Base-by-base conservation (phyloP, 768 basidiomycete genomes). In the Crepidotus variabilis region DNA sequence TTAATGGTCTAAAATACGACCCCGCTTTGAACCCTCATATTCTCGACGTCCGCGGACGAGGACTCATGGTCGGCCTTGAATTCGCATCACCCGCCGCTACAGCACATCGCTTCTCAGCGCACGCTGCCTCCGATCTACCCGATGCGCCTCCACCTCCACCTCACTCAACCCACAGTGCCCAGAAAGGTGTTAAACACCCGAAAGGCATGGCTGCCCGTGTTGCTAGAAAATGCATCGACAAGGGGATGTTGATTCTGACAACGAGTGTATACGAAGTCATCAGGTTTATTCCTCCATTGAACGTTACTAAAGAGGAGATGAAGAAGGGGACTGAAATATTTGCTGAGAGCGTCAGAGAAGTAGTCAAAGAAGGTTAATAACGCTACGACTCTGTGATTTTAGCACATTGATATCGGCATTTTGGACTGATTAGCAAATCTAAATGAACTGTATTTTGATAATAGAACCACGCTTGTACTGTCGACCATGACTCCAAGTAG, bases 261-360 rank as follows among this genome's bases (percentile, higher is more conserved):
- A 97, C 95, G 22, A 92, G 89, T 51, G 79, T 91, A 22, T 95
- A 90, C 69, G 89, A 95, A 69, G 88, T 88, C 13, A 75, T 97
- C 56, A 78, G 94, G 65, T 97, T 98, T 77, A 98, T 98, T 64
- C 96, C 96, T 3, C 84, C 96, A 14, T 71, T 98, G 63, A 95
- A 92, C 67, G 82, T 96, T 59, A 82, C 79, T 21, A 70, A 83
- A 69, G 81, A 78, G 67, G 92, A 98, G 67, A 72, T 97, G 75
- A 77, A 72, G 63, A 84, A 85, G 66, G 90, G 90, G 0, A 76
- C 75, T 56, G 65, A 69, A 36, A 85, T 91, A 23, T 92, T 92
- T 68, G 75, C 65, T 33, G 80, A 88, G 65, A 84, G 90, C 8
- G 80, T 94, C 11, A 77, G 79, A 67, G 88, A 91, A 61, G 86